Evolutionary conservation across 108 stramenopile genomes (phyloP), one percentile per base, ranked within the genome.

Genomic region (Skeletonema marinoi): DNA sequence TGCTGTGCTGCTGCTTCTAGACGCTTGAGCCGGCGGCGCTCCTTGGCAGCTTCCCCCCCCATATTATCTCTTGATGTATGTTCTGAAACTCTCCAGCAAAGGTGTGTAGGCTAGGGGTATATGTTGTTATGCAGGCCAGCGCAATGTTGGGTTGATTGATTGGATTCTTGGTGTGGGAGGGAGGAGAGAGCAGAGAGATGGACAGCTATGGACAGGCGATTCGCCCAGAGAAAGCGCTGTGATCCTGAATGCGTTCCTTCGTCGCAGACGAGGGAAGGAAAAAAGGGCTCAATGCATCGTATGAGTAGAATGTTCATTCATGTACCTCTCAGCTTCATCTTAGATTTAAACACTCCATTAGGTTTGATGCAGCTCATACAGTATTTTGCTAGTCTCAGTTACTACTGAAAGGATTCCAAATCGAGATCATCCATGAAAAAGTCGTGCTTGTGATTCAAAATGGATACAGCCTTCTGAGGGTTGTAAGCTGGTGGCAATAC

Each of bases 1-100:
- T 71, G 60, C 39, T 54, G 13, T 25, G 25, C 25, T 38, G 61
- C 51, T 41, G 74, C 8, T 65, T 62, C 50, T 64, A 87, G 66
- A 60, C 92, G 86, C 77, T 90, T 78, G 33, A 86, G 36, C 11
- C 85, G 83, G 7, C 93, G 86, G 16, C 90, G 88, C 64, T 90
- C 88, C 70, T 91, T 91, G 8, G 93, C 88, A 56, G 87, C 88
- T 73, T 85, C 82, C 35, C 93, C 90, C 7, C 93, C 93, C 88
- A 89, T 89, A 1, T 56, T 56, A 25, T 46, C 16, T n/a, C 44
- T 46, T 46, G 14, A 25, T 25, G 25, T n/a, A n/a, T 25, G 25
- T 25, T 25, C 25, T 25, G 25, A 25, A 25, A 25, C 25, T 0
- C 25, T 25, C 25, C 25, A 25, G 25, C 25, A 25, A 25, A 25